phyloP scores from a whole-genome alignment of 352 stramenopile species.

The Globisporangium abappressorium region DNA sequence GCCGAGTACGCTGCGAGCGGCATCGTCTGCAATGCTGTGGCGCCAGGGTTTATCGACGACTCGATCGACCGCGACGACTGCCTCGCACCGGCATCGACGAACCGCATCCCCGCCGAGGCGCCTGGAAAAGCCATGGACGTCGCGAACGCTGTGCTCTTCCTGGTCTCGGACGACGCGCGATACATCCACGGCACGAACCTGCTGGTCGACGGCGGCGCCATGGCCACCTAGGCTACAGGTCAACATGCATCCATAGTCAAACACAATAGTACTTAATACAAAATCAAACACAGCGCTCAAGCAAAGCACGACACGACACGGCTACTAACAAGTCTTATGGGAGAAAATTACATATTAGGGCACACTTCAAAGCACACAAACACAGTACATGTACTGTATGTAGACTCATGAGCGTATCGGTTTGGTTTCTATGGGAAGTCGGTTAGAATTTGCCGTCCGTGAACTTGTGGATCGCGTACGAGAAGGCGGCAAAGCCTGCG shows the following conservation, averaged over 20 bases:
- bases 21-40: constrained; percentile 62
- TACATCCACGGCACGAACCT: constrained; percentile 66
- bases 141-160: constrained; percentile 64
- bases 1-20: constrained; percentile 57
- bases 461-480: constrained; percentile 87
- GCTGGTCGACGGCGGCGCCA: constrained; percentile 54
- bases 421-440: constrained; percentile 1
- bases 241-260: neutral
- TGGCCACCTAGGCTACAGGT: constrained; percentile 35
- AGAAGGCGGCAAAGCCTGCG: constrained; percentile 91
- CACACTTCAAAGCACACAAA: neutral
- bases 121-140: constrained; percentile 61
- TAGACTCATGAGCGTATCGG: neutral
- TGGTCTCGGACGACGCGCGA: constrained; percentile 58
- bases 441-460: constrained; percentile 74
- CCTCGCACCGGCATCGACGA: constrained; percentile 36
- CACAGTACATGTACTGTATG: neutral
- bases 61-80: constrained; percentile 57
- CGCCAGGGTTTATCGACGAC: constrained; percentile 61
- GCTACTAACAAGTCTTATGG: too few relatives aligned
- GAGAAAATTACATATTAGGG: constrained; percentile 7
- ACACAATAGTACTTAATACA: neutral
- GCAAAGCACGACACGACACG: neutral
- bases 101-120: constrained; percentile 53
- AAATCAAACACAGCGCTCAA: neutral